Evolutionary conservation across 169 alveolate species (phyloP).

Genomic region (Perkinsus marinus): DNA sequence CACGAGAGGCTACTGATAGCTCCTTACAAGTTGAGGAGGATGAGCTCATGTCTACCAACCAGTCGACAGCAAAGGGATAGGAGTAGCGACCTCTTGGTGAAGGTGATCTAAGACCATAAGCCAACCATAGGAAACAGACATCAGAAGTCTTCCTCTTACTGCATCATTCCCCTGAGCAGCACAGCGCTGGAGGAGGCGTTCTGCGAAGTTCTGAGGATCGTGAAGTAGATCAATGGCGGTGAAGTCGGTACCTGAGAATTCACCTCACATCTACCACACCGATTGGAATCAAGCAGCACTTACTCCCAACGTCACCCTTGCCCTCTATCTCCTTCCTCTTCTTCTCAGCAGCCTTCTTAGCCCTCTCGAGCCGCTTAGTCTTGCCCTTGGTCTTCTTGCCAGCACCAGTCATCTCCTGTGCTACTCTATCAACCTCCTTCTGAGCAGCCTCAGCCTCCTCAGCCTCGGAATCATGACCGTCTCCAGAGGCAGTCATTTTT

Average conservation of each 20-base stretch:
- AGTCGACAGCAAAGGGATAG: background rate
- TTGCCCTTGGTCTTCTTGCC: background rate
- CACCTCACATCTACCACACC: background rate
- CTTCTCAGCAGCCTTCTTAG: background rate
- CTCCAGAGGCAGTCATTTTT: background rate
- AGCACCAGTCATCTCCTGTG: background rate
- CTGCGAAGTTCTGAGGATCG: slow-evolving; percentile 1
- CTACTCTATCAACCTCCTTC: background rate
- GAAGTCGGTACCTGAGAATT: background rate
- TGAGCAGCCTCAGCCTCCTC: background rate
- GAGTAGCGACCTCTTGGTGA: background rate
- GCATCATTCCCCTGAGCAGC: background rate
- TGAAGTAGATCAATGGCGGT: background rate
- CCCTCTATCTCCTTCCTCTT: background rate
- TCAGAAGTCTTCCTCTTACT: background rate
- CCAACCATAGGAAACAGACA: background rate
- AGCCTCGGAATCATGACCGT: background rate
- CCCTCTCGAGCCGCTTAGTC: background rate
- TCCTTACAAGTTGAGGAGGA: background rate
- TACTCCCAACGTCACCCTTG: background rate
- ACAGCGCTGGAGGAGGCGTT: background rate
- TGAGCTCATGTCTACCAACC: background rate
- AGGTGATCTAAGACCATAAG: background rate
- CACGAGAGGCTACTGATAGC: background rate
- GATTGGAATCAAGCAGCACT: background rate